Evolutionary conservation across 2,329 filamentous ascomycete genomes (phyloP).

Genomic region (Sporothrix brasiliensis): DNA sequence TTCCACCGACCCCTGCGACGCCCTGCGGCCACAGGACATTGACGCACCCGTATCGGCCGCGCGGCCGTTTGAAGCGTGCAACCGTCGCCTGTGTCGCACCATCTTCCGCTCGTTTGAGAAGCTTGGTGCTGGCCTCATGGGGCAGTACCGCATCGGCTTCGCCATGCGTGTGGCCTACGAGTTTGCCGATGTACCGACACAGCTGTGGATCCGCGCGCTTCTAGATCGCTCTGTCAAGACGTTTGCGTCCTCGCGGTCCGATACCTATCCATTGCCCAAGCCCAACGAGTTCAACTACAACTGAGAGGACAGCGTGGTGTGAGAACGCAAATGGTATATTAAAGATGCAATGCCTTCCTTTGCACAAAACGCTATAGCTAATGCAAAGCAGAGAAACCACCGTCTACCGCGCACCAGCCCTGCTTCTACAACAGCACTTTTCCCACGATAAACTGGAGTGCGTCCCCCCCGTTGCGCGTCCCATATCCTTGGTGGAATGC

Average conservation of each 20-base stretch:
- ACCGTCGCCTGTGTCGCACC: slow-evolving; percentile 40
- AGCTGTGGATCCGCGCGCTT: slow-evolving; percentile 44
- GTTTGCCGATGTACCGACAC: slow-evolving; percentile 43
- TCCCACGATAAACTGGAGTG: slow-evolving; percentile 59
- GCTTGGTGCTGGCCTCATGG: slow-evolving; percentile 46
- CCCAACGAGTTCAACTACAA: slow-evolving; percentile 29
- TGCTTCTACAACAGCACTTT: slow-evolving; percentile 45
- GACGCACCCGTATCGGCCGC: slow-evolving; percentile 1
- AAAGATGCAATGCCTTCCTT: too few species aligned
- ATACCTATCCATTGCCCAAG: slow-evolving; percentile 26
- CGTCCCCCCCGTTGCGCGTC: slow-evolving; percentile 57
- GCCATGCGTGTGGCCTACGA: slow-evolving; percentile 47
- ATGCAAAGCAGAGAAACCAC: not conserved
- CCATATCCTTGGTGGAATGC: slow-evolving; percentile 62
- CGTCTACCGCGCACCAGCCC: too few species aligned
- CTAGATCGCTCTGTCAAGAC: slow-evolving; percentile 42
- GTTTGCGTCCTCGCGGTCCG: slow-evolving; percentile 43
- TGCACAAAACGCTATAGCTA: not conserved
- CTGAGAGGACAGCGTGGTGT: not conserved
- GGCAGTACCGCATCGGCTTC: slow-evolving; percentile 47
- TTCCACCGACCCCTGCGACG: slow-evolving; percentile 17
- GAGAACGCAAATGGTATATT: not conserved
- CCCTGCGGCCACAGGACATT: not conserved
- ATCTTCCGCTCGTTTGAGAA: slow-evolving; percentile 47
- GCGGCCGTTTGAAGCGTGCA: slow-evolving; percentile 37